Evolutionary conservation across 139 green algal genomes (phyloP).

Genomic region (Chlamydomonas sp.): DNA sequence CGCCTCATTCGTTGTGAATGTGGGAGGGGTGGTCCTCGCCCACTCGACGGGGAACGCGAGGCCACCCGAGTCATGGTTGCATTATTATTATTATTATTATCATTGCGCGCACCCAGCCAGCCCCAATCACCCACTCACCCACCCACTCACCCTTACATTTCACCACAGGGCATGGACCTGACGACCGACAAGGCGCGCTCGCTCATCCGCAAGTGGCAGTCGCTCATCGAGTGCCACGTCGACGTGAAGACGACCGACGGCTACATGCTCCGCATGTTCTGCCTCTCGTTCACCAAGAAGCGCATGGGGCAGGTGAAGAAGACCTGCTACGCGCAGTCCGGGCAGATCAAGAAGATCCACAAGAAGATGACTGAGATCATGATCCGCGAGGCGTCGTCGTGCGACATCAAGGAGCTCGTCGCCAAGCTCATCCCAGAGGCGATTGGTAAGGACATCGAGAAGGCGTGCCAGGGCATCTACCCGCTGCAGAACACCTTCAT

Average conservation of each 20-base stretch:
- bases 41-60: too few species aligned
- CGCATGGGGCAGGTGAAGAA: constrained; percentile 83
- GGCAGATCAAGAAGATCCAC: constrained; percentile 78
- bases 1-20: too few species aligned
- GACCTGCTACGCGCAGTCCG: constrained; percentile 88
- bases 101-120: too few species aligned
- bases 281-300: constrained; percentile 97
- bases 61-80: too few species aligned
- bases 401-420: constrained; percentile 98
- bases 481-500: constrained; percentile 87
- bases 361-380: constrained; percentile 99
- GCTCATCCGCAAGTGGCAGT: constrained; percentile 99
- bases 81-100: too few species aligned
- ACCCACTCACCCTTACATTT: too few species aligned
- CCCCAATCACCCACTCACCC: too few species aligned
- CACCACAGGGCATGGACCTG: constrained; percentile 92
- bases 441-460: constrained; percentile 98
- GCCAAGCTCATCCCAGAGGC: constrained; percentile 98
- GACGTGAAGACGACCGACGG: constrained; percentile 99
- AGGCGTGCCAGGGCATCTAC: constrained; percentile 79
- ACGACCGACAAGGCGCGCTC: constrained; percentile 99
- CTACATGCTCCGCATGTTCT: constrained; percentile 95
- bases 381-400: constrained; percentile 75
- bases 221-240: constrained; percentile 93
- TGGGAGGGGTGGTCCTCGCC: too few species aligned